A percentile compares a stretch with the other conserved stretches of the same genome.
These are phyloP conservation scores for Phycomyces nitens DNA, from an alignment of 192 early-diverging fungal species.

Conservation along the genomic window DNA sequence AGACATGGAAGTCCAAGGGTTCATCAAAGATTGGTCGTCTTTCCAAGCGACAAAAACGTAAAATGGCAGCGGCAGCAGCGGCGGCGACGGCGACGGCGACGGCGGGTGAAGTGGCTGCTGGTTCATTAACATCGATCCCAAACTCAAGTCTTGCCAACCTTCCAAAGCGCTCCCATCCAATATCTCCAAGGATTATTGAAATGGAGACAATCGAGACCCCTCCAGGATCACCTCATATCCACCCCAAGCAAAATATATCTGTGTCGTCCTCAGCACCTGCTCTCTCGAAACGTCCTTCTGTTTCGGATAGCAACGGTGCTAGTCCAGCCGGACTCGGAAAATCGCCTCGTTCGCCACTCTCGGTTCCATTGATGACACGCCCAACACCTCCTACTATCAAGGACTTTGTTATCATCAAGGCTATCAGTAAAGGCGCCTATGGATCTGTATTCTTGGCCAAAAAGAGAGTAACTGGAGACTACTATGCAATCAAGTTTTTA, in stretches of 20 bases:
- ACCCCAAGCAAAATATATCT: conserved; percentile 1
- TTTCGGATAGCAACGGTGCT: conserved; percentile 8
- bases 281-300: conserved; percentile 11
- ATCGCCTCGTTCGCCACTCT: conserved; percentile 24
- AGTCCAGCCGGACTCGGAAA: conserved; percentile 25
- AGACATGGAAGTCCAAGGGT: conserved; percentile 16
- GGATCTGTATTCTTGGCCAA: conserved; percentile 85
- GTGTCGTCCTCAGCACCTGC: not conserved
- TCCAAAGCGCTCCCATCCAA: not conserved
- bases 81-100: not conserved
- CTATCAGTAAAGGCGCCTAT: conserved; percentile 88
- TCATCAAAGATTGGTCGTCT: not conserved
- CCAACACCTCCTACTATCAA: conserved; percentile 73
- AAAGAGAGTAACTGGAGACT: conserved; percentile 80
- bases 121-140: not conserved
- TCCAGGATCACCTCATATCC: conserved; percentile 25
- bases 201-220: conserved; percentile 40
- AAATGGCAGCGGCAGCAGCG: not conserved
- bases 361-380: conserved; percentile 29
- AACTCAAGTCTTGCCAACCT: not conserved
- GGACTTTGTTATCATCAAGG: conserved; percentile 88
- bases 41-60: not conserved
- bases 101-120: no score
- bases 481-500: conserved; percentile 85
- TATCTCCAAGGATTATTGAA: conserved; percentile 26